Evolutionary conservation across 2,329 filamentous ascomycete species (phyloP), one percentile per base, ranked within the genome.

Genomic region (Aspergillus puulaauensis): DNA sequence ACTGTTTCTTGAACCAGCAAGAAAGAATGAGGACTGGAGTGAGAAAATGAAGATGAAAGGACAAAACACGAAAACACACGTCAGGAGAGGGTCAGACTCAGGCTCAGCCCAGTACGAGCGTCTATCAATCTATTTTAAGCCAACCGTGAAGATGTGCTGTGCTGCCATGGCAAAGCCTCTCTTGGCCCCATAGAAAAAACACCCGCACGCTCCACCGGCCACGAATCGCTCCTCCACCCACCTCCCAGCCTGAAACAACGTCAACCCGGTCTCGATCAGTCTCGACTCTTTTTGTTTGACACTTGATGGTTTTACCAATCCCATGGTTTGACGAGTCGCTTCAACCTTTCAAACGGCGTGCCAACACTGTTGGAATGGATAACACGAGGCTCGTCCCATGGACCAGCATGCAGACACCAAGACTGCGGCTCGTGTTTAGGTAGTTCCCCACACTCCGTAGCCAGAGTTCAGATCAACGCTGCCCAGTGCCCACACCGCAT

Each of bases 41-140:
- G 27, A 24, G 23, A 9, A 31, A 31, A 4, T 24, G 14, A 49
- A 47, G 46, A 27, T 33, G 15, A 6, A 11, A 46, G 35, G 45
- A 44, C 27, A 8, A 59, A 44, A 33, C 12, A 35, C 31, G 41
- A 52, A 58, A 47, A 46, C 35, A 12, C 19, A 23, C 27, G n/a
- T 43, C 17, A 17, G 40, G 40, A 21, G 19, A 21, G 17, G 23
- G 41, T 44, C 41, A 40, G 48, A 19, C n/a, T 27, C 24, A 37
- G 19, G 17, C 52, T 17, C 37, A 46, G 35, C 12, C 9, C 23
- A 19, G 17, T 41, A 11, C 27, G 27, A 31, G 9, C 9, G 27
- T 31, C 27, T 31, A 31, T 46, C n/a, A 46, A 33, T 56, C 53
- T 56, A 56, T 56, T 56, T 56, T 50, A 46, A 56, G 54, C 19